Evolutionary conservation across 768 basidiomycete species (phyloP).

Genomic region (Pseudohyphozyma bogoriensis): DNA sequence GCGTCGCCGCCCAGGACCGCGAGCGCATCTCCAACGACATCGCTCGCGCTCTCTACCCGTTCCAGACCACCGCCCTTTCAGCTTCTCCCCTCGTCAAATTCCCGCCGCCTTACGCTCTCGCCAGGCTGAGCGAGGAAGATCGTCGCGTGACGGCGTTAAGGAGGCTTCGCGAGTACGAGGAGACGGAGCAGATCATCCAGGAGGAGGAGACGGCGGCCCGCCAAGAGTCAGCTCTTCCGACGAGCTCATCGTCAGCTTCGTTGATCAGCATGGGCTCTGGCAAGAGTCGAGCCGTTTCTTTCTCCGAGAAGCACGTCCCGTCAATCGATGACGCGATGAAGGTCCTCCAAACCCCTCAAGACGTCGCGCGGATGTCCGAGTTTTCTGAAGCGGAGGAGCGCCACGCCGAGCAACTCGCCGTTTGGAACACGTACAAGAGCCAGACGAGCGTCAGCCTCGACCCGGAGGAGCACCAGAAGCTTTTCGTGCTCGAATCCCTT

Average conservation of each 20-base stretch:
- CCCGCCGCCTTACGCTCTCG: constrained; percentile 79
- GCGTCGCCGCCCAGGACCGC: not conserved
- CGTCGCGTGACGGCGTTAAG: constrained; percentile 42
- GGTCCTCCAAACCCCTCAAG: constrained; percentile 15
- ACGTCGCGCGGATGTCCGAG: constrained; percentile 14
- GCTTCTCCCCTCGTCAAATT: constrained; percentile 87
- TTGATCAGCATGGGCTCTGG: not conserved
- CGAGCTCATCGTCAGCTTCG: constrained; percentile 6
- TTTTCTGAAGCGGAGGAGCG: constrained; percentile 25
- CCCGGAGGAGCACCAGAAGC: constrained; percentile 85
- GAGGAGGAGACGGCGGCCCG: constrained; percentile 12
- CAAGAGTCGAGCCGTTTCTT: not conserved
- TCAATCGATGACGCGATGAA: constrained; percentile 5
- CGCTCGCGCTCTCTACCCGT: constrained; percentile 43
- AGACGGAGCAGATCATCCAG: constrained; percentile 19
- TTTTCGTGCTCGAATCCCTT: constrained; percentile 67
- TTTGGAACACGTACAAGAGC: constrained; percentile 22
- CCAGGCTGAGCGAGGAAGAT: constrained; percentile 79
- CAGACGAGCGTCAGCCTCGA: constrained; percentile 51
- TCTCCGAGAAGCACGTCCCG: constrained; percentile 1
- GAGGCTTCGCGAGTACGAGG: constrained; percentile 17
- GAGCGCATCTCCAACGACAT: constrained; percentile 4
- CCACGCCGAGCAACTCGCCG: constrained; percentile 22
- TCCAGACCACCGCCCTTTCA: constrained; percentile 76
- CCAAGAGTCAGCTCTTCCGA: constrained; percentile 4